A percentile compares a stretch with the other conserved stretches of the same genome.
Evolutionary conservation across 495 filamentous ascomycete genomes (phyloP).

Genomic region (Daldinia vernicosa): DNA sequence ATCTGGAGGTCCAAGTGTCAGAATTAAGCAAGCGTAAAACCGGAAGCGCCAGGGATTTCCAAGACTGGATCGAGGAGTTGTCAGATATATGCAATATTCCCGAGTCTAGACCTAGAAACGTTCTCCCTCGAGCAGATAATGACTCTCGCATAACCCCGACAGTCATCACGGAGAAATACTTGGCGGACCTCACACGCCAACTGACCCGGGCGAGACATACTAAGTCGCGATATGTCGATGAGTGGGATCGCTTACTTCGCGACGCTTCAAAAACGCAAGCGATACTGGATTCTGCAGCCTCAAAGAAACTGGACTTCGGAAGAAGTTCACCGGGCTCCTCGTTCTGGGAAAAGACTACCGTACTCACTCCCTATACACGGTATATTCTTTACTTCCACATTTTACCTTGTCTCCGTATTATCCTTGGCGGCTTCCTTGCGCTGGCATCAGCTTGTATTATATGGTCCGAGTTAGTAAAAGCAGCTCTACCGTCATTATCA

Average conservation of each 20-base stretch:
- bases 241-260: constrained; percentile 83
- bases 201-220: constrained; percentile 83
- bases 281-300: constrained; percentile 82
- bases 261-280: constrained; percentile 78
- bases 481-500: constrained; percentile 75
- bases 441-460: constrained; percentile 82
- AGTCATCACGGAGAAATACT: constrained; percentile 90
- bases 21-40: constrained; percentile 83
- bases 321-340: constrained; percentile 64
- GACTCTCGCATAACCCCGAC: constrained; percentile 66
- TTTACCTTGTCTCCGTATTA: constrained; percentile 69
- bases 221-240: constrained; percentile 79
- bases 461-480: constrained; percentile 91
- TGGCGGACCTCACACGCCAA: constrained; percentile 86
- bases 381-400: constrained; percentile 77
- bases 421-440: constrained; percentile 70
- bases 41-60: constrained; percentile 80
- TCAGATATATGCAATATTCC: constrained; percentile 76
- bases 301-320: constrained; percentile 80
- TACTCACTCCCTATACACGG: constrained; percentile 87
- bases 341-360: constrained; percentile 59
- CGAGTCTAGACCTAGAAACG: constrained; percentile 64
- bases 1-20: constrained; percentile 79
- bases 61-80: constrained; percentile 94
- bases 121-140: constrained; percentile 50